Percentiles rank a stretch among this genome's conserved stretches.
Evolutionary conservation across 768 basidiomycete genomes (phyloP).

Genomic region (Daedalea quercina): DNA sequence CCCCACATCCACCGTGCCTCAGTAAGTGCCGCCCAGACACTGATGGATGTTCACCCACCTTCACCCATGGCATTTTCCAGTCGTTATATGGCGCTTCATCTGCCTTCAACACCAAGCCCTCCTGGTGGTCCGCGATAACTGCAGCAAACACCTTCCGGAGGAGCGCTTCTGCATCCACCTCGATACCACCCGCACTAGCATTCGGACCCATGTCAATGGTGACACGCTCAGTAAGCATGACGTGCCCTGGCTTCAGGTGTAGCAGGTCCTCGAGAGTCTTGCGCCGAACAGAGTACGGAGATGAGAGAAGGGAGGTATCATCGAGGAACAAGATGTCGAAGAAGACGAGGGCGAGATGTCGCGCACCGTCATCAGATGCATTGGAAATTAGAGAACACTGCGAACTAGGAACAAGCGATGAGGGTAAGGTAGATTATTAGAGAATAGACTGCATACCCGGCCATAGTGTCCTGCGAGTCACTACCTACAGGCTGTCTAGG

Average conservation of each 20-base stretch:
- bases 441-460: neutral
- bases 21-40: neutral
- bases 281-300: slow-evolving; percentile 55
- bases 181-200: slow-evolving; percentile 20
- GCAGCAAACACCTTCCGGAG: slow-evolving; percentile 44
- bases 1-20: neutral
- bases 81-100: slow-evolving; percentile 64
- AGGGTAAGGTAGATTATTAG: neutral
- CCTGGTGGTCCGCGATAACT: slow-evolving; percentile 45
- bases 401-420: slow-evolving; percentile 9
- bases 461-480: slow-evolving; percentile 2
- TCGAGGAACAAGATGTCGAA: slow-evolving; percentile 80
- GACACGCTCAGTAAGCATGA: slow-evolving; percentile 54
- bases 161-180: slow-evolving; percentile 7
- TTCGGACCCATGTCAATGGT: slow-evolving; percentile 35
- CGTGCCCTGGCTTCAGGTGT: slow-evolving; percentile 44
- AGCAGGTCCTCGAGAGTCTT: slow-evolving; percentile 54
- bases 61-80: slow-evolving; percentile 67
- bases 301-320: slow-evolving; percentile 44
- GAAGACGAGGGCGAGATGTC: slow-evolving; percentile 76
- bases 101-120: slow-evolving; percentile 77
- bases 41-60: slow-evolving; percentile 33
- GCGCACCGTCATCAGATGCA: slow-evolving; percentile 28
- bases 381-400: slow-evolving; percentile 38
- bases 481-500: neutral